Conservation (phyloP, 31 red algal species). For the Asparagopsis taxiformis region DNA sequence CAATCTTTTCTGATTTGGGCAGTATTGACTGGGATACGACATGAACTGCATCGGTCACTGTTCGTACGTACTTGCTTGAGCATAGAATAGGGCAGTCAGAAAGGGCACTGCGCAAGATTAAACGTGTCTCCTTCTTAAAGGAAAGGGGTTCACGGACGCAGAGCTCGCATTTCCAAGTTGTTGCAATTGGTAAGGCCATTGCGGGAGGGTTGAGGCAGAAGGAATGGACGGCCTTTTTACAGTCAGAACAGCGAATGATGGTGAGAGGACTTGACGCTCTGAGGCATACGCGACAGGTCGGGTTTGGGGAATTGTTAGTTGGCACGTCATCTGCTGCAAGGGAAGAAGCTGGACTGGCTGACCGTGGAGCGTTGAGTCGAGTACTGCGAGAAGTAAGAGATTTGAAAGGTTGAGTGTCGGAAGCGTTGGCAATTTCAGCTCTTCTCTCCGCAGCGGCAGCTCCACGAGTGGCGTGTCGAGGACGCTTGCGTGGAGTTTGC, state of each 20-base stretch:
- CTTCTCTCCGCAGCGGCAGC: conserved; percentile 25
- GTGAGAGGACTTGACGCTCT: neutral
- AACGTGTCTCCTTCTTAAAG: neutral
- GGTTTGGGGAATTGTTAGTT: neutral
- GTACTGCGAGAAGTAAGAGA: neutral
- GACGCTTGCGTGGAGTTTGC: conserved; percentile 5
- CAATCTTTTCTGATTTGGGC: neutral
- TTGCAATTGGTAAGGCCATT: neutral
- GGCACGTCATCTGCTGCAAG: neutral
- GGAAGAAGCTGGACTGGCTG: neutral
- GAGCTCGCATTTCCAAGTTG: conserved; percentile 12
- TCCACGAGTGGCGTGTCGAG: conserved; percentile 34
- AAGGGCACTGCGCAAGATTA: neutral
- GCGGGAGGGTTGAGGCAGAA: conserved; percentile 26
- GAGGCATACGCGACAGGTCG: conserved; percentile 20
- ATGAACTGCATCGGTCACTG: neutral
- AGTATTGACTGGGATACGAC: neutral
- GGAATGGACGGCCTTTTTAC: conserved; percentile 3
- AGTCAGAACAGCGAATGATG: conserved; percentile 8
- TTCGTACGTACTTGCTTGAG: neutral
- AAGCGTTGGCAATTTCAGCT: conserved; percentile 5
- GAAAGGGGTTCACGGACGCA: neutral
- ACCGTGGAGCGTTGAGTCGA: neutral
- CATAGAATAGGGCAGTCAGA: neutral
- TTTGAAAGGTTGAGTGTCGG: neutral